Base-by-base conservation (phyloP, 1,139 yeast genomes). In the Yamadazyma spencermartinsiae region DNA sequence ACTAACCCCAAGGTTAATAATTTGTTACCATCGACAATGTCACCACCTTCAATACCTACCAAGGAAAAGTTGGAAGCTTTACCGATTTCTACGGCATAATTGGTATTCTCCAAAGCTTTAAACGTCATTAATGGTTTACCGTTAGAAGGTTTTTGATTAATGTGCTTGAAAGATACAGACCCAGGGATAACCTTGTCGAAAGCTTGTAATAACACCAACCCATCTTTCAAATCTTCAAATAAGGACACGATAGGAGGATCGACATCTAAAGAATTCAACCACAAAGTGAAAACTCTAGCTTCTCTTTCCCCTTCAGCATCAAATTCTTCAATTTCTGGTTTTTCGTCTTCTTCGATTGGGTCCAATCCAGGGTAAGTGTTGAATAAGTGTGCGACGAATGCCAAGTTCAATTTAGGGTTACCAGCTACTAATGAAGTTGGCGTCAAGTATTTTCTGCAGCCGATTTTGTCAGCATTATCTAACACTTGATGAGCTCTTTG, bases 281-380 rank as follows among this genome's bases (percentile, higher is more conserved):
- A 92, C 54, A 92, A 72, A 10, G 98, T 94, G 66, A 92, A 92
- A 4, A 92, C 99, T 61, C 99, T 81, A 1, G 98, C 98, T 69
- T 92, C 99, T 68, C 98, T 85, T 68, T 92, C 99, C 46, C 99
- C 99, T 68, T 94, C 98, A 13, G 98, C 98, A 61, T 92, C 99
- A 56, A 94, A 92, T 51, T 89, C 98, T 61, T 85, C 92, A 52
- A 90, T 86, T 56, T 84, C 94, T 20, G 86, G 85, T 55, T 82
- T 84, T 61, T 92, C 98, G 44, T 75, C 79, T 63, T 92, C 98
- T 57, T 88, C 95, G 49, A 92, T 79, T 45, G 98, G 98, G 46
- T 89, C 98, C 53, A 92, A 76, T 37, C 98, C 98, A 37, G 99
- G 99, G 56, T 88, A 82, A 4, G 96, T 90, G 68, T 92, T 92